Conservation (phyloP, 768 basidiomycete species). For the Inosperma sp. region DNA sequence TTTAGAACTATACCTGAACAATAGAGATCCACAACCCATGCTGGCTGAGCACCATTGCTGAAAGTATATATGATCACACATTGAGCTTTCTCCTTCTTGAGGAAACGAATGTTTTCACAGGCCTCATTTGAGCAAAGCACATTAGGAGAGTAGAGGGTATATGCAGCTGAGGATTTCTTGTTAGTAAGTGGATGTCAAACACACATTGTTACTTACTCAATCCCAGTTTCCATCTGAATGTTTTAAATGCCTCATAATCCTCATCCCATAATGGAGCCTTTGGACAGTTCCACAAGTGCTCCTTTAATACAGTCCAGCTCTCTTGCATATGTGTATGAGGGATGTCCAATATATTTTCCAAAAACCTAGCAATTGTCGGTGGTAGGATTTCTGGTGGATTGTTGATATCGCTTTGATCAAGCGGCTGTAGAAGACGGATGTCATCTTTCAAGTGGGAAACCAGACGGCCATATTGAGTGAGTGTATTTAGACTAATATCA, state of each 20-base stretch:
- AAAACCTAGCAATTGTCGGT: constrained; percentile 1
- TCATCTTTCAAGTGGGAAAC: constrained; percentile 5
- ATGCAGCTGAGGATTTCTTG: constrained; percentile 2
- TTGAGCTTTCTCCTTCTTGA: constrained; percentile 17
- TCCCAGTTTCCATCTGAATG: constrained; percentile 8
- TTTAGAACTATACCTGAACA: constrained; percentile 16
- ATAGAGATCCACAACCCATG: constrained; percentile 19
- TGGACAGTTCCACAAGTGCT: constrained; percentile 6
- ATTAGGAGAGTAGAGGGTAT: constrained; percentile 7
- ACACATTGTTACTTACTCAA: constrained; percentile 6
- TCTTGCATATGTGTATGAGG: constrained; percentile 1
- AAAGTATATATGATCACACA: constrained; percentile 20
- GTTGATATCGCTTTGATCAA: background rate
- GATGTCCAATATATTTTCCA: background rate
- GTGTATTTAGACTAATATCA: background rate
- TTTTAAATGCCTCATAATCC: constrained; percentile 8
- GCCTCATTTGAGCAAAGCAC: constrained; percentile 1
- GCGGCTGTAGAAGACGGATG: constrained; percentile 10
- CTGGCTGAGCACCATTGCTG: constrained; percentile 18
- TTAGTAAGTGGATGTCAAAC: background rate
- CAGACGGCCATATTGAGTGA: background rate
- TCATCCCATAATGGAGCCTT: background rate
- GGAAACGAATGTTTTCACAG: background rate
- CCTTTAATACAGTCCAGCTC: constrained; percentile 9
- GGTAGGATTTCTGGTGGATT: constrained; percentile 8